Base-by-base conservation (phyloP, 2,329 filamentous ascomycete species). In the Fusarium transvaalense region DNA sequence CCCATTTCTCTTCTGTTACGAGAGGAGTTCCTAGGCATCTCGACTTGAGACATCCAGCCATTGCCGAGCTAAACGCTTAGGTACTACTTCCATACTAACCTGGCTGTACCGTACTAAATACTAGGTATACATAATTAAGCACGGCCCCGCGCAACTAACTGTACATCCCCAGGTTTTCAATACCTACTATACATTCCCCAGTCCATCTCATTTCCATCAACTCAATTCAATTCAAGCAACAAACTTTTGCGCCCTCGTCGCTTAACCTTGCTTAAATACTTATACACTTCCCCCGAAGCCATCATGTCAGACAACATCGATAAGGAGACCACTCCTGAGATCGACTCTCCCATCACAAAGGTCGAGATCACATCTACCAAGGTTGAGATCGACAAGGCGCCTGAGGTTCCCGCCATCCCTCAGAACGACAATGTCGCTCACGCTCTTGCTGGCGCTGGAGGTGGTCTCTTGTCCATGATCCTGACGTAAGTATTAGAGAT, bases 341-440 rank as follows among this genome's bases (percentile, higher is more conserved):
- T 69, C 32, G 62, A 70, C 34, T 38, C 59, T 10, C 66, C 66
- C 27, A 29, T 65, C 17, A 69, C 64, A 55, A 69, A 69, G 46
- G 66, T 69, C 34, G 66, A 69, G 62, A 70, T 69, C 31, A 64
- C 62, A 29, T 56, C 66, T 39, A 62, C 35, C 31, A 69, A 41
- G 45, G 46, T 70, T 19, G 66, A 63, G 21, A 43, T 69, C 17
- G 46, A 53, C 32, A 78, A 91, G 72, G 84, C 89, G 45, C 87
- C 89, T n/a, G 46, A 64, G n/a, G 37, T 37, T 37, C 61, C 62
- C n/a, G 46, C 61, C 46, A 83, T 91, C 45, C 93, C 94, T 66
- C 93, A 97, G 76, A 96, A 94, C 78, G 95, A 98, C 85, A 97
- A 97, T 84, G 93, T 98, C 77, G 94, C 95, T 59, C 95, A 98